Base-by-base conservation (phyloP, 176 grass and related monocot genomes). In the Oryza longistaminata region DNA sequence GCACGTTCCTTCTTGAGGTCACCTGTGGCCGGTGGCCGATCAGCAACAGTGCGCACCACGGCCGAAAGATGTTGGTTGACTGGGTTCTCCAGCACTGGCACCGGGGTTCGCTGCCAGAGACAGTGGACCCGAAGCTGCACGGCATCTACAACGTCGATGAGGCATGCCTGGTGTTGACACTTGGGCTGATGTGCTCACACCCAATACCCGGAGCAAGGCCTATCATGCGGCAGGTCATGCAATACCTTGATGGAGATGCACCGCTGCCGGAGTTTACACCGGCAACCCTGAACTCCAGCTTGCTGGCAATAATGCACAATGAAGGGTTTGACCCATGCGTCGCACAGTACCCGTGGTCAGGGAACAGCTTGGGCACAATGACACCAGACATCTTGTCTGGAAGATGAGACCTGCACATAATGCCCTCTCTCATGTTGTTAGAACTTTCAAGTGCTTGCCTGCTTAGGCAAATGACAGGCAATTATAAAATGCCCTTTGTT, bases 1-100 rank as follows among this genome's bases (percentile, higher is more conserved):
- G 92, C 33, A 53, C 78, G 0, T 91, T 94, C 69, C 61, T 91
- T 9, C 75, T 91, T 5, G 87, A 94, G 65, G 84, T 94, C 15
- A 85, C 75, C 49, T 94, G 89, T 5, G 87, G 89, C 35, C 79
- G 72, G 58, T 82, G 73, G 73, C 92, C 89, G 2, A 52, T 80
- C 64, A 24, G 64, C 78, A 80, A 68, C 27, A 68, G 44, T 25
- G 65, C 2, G 4, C 64, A 50, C 1, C 6, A 35, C 17, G 45
- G 27, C 27, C 40, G 64, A 45, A 15, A 21, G 42, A 24, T 83
- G 40, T 3, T 87, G 9, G 68, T 91, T 13, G 73, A 91, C 14
- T 80, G 85, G 85, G 89, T 87, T 2, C 85, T 66, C 2, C 67
- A 81, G 6, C 52, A 71, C 24, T 71, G 75, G 69, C 53, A 46